phyloP scores from a whole-genome alignment of 495 filamentous ascomycete species.

The Trichoderma parareesei region DNA sequence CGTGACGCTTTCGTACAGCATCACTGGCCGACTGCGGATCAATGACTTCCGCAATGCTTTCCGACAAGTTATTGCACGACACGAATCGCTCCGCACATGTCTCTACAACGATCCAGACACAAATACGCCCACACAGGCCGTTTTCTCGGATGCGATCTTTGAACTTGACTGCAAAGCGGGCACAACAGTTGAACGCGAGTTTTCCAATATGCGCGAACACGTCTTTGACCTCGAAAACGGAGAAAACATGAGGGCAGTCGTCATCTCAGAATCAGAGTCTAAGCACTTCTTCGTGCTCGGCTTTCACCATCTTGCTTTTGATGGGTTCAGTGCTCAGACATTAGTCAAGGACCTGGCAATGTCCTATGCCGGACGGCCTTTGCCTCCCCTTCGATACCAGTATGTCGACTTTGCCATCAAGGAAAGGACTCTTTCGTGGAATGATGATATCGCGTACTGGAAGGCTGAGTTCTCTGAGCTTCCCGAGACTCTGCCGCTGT shows the following conservation, averaged over 20 bases:
- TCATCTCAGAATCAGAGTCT: conserved; percentile 14
- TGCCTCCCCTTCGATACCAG: conserved; percentile 24
- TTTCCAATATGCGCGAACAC: conserved; percentile 14
- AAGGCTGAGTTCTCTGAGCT: conserved; percentile 19
- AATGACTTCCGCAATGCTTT: conserved; percentile 27
- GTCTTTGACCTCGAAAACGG: conserved; percentile 17
- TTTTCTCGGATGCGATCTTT: conserved; percentile 10
- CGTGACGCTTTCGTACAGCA: conserved; percentile 18
- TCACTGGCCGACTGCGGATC: conserved; percentile 22
- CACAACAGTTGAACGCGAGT: not conserved
- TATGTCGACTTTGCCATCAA: not conserved
- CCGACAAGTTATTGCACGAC: conserved; percentile 21
- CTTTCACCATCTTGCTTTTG: conserved; percentile 25
- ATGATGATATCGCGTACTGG: not conserved
- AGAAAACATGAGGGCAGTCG: conserved; percentile 15
- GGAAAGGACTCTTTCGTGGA: not conserved
- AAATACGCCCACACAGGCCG: conserved; percentile 9
- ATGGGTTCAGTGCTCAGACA: conserved; percentile 19
- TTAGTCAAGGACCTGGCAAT: conserved; percentile 1
- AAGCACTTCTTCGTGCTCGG: conserved; percentile 18
- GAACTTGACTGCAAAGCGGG: not conserved
- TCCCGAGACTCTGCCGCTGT: conserved; percentile 30
- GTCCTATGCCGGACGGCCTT: not conserved
- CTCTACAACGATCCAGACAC: conserved; percentile 15
- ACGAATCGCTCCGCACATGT: conserved; percentile 37